These are phyloP conservation scores for Aspergillus nomiae DNA, from an alignment of 2,329 filamentous ascomycete species.

Conservation along the genomic window DNA sequence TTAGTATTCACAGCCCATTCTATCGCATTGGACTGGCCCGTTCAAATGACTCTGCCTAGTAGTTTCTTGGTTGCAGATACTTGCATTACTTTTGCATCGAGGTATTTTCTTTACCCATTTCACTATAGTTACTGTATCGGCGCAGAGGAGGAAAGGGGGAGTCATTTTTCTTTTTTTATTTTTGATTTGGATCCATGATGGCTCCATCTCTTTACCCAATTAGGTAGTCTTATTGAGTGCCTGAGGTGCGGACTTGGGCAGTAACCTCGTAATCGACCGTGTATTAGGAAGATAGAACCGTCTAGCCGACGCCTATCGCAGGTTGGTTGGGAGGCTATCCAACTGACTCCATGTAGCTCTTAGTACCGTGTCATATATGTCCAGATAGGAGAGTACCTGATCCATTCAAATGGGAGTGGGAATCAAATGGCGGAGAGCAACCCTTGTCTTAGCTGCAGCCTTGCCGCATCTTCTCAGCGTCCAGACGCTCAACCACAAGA, in stretches of 20 bases:
- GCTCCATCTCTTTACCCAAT: background rate
- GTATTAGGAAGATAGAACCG: conserved; percentile 2
- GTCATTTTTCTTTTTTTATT: background rate
- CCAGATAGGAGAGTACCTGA: background rate
- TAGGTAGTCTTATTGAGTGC: background rate
- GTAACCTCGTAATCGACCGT: background rate
- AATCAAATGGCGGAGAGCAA: conserved; percentile 15
- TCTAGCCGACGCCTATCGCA: background rate
- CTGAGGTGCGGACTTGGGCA: background rate
- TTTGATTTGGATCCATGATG: background rate
- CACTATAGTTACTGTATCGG: background rate
- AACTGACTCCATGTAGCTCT: background rate
- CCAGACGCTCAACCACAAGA: background rate
- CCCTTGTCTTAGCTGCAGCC: conserved; percentile 19
- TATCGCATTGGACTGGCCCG: background rate
- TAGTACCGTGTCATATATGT: background rate
- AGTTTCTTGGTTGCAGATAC: background rate
- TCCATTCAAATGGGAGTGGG: conserved; percentile 1
- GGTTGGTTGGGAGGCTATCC: too few species aligned
- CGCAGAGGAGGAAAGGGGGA: conserved; percentile 10
- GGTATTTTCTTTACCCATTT: background rate
- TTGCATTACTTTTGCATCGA: conserved; percentile 3
- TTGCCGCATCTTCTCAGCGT: conserved; percentile 13
- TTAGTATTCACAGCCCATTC: background rate
- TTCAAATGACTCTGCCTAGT: background rate